Base-by-base conservation (phyloP, 1,284 basidiomycete species). In the Vanrija sp. region DNA sequence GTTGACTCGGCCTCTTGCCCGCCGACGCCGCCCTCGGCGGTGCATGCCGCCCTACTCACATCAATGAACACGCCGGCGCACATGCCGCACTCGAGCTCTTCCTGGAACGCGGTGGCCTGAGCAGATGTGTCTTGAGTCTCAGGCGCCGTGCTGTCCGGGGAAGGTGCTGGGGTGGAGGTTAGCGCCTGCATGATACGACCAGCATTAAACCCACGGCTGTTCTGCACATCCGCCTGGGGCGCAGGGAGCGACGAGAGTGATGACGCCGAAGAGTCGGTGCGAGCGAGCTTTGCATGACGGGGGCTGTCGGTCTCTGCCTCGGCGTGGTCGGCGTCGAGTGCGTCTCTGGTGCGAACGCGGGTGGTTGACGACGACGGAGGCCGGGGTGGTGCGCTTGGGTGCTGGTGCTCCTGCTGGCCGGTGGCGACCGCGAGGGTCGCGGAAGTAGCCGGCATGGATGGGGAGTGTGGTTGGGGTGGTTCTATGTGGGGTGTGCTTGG, bases 61-160 rank as follows among this genome's bases (percentile, higher is more conserved):
- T 64, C 57, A 23, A 64, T 60, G 47, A 48, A 64, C 42, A 64
- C 52, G 19, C 54, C 62, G 5, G 62, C 52, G 34, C 62, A 64
- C 57, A 64, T 64, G 45, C 62, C 62, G 42, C 62, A 64, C 21
- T 59, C 57, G 43, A 64, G 54, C 53, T 64, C 62, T 21, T 64
- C 62, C 34, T 52, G 34, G 39, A 61, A 55, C 12, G 34, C 34
- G 8, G 18, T 16, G 6, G 50, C 52, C 12, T 39, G 47, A 9
- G 49, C 34, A 1, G 40, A 49, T 19, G 43, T 39, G 38, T 52
- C 53, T 6, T 43, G 23, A 9, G 42, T 26, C 8, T 42, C 28
- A 5, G 34, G 46, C 15, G 40, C 12, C 15, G 29, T 29, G 16
- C 15, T 8, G 29, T 42, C 44, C 6, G 47, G 46, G 19, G 28